Evolutionary conservation across 495 filamentous ascomycete genomes (phyloP), one percentile per base, ranked within the genome.

Genomic region (Aspergillus ostianus): DNA sequence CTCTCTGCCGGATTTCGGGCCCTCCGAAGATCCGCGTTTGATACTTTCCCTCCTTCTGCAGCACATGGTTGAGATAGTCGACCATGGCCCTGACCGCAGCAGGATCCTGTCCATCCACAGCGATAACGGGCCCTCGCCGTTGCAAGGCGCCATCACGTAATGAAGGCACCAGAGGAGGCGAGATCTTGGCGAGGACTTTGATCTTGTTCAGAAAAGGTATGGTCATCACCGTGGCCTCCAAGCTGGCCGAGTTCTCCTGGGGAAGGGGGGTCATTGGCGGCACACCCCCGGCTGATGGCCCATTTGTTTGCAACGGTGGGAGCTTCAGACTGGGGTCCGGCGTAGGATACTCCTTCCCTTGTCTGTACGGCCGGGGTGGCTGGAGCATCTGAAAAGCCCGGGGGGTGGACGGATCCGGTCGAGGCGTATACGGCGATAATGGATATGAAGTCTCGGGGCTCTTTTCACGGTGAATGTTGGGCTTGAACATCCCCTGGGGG

Each of bases 91-190:
- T 76, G 12, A 89, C 75, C 13, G 87, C 65, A 1, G 69, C 62
- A 3, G 70, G 65, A 53, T 89, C 82, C 21, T 87, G 74, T 15
- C 92, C 91, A 68, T 98, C 94, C 21, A 98, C 71, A 0, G 90
- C 87, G 50, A 98, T 86, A 26, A 97, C 81, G 1, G 90, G 82
- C 0, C 95, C 92, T 46, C 93, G 82, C 23, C 79, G 71, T 55
- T 73, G 73, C 36, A 73, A 63, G 8, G 72, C 77, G n/a, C 17
- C 71, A 70, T 64, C 75, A 1, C 69, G 69, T 59, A 73, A 76
- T 23, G 73, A 13, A 66, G 78, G 26, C 61, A 72, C 72, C 4
- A 92, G 75, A 0, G 87, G 82, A n/a, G 87, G 87, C 5, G 87
- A 83, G 47, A 90, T 86, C 57, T 83, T 84, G n/a, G 81, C 71